Percentiles rank a stretch among this genome's conserved stretches.
Evolutionary conservation across 352 stramenopile species (phyloP).

Genomic region (Phytophthora colocasiae): DNA sequence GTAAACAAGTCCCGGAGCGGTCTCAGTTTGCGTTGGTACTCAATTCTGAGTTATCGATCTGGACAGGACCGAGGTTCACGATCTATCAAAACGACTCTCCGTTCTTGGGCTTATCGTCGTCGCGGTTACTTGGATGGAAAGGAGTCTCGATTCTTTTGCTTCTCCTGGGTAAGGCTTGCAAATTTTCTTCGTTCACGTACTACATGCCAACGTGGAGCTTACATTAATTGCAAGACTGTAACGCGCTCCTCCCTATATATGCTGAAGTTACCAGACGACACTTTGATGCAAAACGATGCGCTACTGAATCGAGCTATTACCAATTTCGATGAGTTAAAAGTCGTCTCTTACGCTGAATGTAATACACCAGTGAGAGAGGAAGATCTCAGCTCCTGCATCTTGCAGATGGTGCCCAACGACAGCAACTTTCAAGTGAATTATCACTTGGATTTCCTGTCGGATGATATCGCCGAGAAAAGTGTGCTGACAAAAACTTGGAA

Average conservation of each 20-base stretch:
- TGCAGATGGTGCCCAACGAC: slow-evolving; percentile 15
- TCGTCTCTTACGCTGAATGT: slow-evolving; percentile 11
- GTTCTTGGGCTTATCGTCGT: slow-evolving; percentile 33
- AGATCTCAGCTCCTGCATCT: slow-evolving; percentile 23
- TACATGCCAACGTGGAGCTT: slow-evolving; percentile 11
- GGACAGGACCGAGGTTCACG: not conserved
- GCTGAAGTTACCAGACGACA: slow-evolving; percentile 16
- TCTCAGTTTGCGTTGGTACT: slow-evolving; percentile 24
- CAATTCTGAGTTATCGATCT: slow-evolving; percentile 22
- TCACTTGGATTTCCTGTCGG: slow-evolving; percentile 19
- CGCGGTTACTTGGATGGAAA: slow-evolving; percentile 19
- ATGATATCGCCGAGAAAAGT: slow-evolving; percentile 13
- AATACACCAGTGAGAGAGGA: slow-evolving; percentile 10
- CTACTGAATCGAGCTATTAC: slow-evolving; percentile 1
- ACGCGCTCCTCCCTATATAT: slow-evolving; percentile 1
- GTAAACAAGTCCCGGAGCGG: slow-evolving; percentile 1
- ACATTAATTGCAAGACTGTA: slow-evolving; percentile 11
- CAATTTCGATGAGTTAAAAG: slow-evolving; percentile 7
- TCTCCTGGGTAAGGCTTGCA: slow-evolving; percentile 1
- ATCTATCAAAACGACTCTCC: not conserved
- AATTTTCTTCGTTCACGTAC: slow-evolving; percentile 2
- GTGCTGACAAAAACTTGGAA: not conserved
- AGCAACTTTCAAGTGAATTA: slow-evolving; percentile 5
- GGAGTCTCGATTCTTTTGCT: slow-evolving; percentile 36
- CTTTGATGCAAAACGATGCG: slow-evolving; percentile 39